A percentile compares a stretch with the other conserved stretches of the same genome.
These are phyloP conservation scores for Cordyceps militaris DNA, from an alignment of 2,329 filamentous ascomycete species.

Conservation along the genomic window DNA sequence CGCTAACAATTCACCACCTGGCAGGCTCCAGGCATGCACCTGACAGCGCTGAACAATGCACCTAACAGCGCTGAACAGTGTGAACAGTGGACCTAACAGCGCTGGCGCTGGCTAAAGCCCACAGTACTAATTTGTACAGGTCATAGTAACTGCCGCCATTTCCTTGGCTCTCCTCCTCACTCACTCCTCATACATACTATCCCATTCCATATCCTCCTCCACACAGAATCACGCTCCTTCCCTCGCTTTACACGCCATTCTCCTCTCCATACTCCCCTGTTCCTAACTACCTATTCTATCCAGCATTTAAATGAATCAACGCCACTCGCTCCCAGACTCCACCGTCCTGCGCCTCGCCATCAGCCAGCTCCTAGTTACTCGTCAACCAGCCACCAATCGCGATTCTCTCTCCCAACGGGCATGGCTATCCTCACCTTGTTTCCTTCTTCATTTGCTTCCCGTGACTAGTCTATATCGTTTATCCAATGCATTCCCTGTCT, in stretches of 20 bases:
- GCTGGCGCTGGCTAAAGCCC: too few relatives aligned
- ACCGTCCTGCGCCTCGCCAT: slow-evolving; percentile 1
- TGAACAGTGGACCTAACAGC: neutral
- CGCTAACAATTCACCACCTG: too few relatives aligned
- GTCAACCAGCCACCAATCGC: slow-evolving; percentile 2
- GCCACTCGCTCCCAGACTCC: neutral
- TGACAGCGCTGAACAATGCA: neutral
- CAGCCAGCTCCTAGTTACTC: neutral
- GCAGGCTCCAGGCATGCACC: too few relatives aligned
- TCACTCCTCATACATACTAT: neutral
- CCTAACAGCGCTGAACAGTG: neutral
- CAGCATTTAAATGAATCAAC: neutral
- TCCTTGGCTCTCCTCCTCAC: neutral
- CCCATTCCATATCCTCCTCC: neutral
- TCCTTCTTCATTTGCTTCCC: neutral
- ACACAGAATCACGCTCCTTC: neutral
- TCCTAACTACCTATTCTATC: neutral
- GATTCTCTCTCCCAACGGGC: neutral
- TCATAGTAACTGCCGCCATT: too few relatives aligned
- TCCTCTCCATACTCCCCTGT: neutral
- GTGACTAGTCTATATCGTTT: neutral
- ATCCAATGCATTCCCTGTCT: neutral
- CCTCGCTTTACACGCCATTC: slow-evolving; percentile 1
- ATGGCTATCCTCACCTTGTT: neutral
- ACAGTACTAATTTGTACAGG: too few relatives aligned